phyloP scores from a whole-genome alignment of 176 grass and related monocot genomes.

The Phragmites australis region DNA sequence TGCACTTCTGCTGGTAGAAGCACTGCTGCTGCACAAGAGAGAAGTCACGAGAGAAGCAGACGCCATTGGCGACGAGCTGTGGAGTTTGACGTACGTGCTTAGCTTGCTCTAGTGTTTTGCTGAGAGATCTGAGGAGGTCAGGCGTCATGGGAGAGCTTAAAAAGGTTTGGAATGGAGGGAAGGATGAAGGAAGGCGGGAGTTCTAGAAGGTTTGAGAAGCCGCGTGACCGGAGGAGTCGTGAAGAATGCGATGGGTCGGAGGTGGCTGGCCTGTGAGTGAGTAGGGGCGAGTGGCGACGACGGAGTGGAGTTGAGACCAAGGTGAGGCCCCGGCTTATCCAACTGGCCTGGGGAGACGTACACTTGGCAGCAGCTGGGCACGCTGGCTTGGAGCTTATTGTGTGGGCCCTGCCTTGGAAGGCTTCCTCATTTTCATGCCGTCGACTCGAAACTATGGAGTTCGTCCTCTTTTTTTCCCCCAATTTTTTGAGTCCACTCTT shows the following conservation, averaged over 20 bases:
- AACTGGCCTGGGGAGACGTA: not conserved
- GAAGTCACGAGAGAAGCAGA: constrained; percentile 44
- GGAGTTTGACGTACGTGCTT: not conserved
- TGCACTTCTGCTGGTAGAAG: not conserved
- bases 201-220: constrained; percentile 57
- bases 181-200: not conserved
- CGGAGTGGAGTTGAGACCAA: constrained; percentile 20
- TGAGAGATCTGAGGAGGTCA: not conserved
- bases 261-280: constrained; percentile 6
- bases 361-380: constrained; percentile 38
- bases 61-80: constrained; percentile 44
- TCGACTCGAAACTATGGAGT: no score
- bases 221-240: constrained; percentile 36
- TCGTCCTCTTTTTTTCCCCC: not conserved
- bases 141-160: constrained; percentile 11
- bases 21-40: constrained; percentile 14
- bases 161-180: constrained; percentile 19
- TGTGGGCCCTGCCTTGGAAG: not conserved
- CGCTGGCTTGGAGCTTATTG: not conserved
- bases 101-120: constrained; percentile 16
- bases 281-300: constrained; percentile 38
- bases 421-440: not conserved
- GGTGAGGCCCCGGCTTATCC: constrained; percentile 37
- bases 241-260: constrained; percentile 49
- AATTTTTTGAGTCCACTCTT: not conserved